A percentile compares a stretch with the other conserved stretches of the same genome.
These are phyloP conservation scores for Cryptosporidium parvum DNA, from an alignment of 169 alveolate species.

Conservation along the genomic window DNA sequence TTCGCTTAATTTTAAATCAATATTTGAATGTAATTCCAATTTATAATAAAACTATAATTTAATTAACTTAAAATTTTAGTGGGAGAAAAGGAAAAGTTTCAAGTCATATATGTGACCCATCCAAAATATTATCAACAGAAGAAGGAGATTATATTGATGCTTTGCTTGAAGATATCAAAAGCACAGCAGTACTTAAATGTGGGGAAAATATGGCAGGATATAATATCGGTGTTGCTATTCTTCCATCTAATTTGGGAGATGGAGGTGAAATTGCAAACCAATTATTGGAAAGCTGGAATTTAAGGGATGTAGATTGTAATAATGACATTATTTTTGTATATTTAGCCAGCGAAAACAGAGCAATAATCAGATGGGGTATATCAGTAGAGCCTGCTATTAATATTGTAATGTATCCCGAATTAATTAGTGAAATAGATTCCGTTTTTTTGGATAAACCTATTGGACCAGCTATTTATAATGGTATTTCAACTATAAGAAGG, in stretches of 20 bases:
- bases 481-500: conserved; percentile 53
- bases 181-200: conserved; percentile 26
- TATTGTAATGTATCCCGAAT: conserved; percentile 70
- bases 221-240: conserved; percentile 54
- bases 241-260: conserved; percentile 53
- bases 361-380: conserved; percentile 59
- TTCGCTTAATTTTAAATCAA: not conserved
- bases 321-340: conserved; percentile 47
- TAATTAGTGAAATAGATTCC: conserved; percentile 62
- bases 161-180: conserved; percentile 35
- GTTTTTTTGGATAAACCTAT: conserved; percentile 44
- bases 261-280: conserved; percentile 45
- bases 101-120: conserved; percentile 49
- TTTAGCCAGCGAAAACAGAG: conserved; percentile 60
- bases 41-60: not conserved
- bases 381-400: conserved; percentile 71
- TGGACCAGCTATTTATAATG: conserved; percentile 55
- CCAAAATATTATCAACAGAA: conserved; percentile 29
- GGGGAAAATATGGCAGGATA: conserved; percentile 45
- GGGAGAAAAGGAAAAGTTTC: conserved; percentile 55
- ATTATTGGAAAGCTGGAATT: conserved; percentile 49
- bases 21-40: not conserved
- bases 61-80: conserved; percentile 15
- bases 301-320: conserved; percentile 29
- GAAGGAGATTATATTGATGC: conserved; percentile 72